Base-by-base conservation (phyloP, 2,329 filamentous ascomycete genomes). In the Pseudogymnoascus sp. region DNA sequence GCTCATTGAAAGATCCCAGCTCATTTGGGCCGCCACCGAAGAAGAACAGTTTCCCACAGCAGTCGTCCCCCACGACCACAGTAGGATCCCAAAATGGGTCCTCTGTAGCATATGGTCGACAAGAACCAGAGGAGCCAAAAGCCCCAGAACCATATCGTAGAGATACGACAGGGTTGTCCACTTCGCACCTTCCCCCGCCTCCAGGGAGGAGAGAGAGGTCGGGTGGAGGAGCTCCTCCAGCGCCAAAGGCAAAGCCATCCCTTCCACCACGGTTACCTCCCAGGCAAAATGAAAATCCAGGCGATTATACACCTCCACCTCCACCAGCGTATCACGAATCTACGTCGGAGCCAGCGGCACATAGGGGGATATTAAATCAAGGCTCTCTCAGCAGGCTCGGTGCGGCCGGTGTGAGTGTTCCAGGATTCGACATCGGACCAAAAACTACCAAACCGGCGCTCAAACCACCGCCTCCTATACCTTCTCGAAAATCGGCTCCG, bases 11-110 rank as follows among this genome's bases (percentile, higher is more conserved):
- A 73, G 86, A 90, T 68, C 87, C 85, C 2, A 69, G 79, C 1
- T 77, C 80, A 1, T 89, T 89, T 70, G 86, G 79, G 1, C 85
- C 86, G 35, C 87, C 87, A 39, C 87, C 87, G 1, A 89, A 83
- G 69, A 81, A 72, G 61, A 62, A 64, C 39, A 59, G 57, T 28
- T 63, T 60, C 41, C 9, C 37, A 5, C 30, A 30, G 9, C 43
- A 16, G 28, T 32, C 47, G 18, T 32, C 47, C 28, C 9, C 47
- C 11, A 20, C 28, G 18, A 32, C 25, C 47, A n/a, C 28, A 54
- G 6, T 18, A 12, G 25, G 25, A 30, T 50, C 43, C n/a, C 43
- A 50, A 32, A 54, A 18, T 32, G 47, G 47, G 47, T 16, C 47
- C 28, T 20, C 47, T 32, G 9, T 25, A 47, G 41, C 43, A 30